Base-by-base conservation (phyloP, 352 stramenopile species). In the Phytophthora vignae region DNA sequence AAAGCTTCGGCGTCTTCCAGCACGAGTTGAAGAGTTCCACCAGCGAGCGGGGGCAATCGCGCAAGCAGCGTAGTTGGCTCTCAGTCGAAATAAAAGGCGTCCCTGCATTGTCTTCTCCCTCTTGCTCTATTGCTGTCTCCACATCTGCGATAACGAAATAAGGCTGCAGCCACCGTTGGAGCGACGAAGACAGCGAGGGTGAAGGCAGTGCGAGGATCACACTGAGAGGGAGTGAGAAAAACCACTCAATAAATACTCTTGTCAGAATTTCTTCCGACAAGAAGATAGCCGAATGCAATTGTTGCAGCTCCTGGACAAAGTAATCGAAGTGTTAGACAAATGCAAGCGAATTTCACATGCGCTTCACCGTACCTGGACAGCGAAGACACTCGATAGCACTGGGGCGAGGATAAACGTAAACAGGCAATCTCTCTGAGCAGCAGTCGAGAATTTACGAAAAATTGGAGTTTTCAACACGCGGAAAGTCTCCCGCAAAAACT, bases 231-330 rank as follows among this genome's bases (percentile, higher is more conserved):
- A 95, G 78, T n/a, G 82, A 82, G 58, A 92, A 95, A 56, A 84
- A 96, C 89, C 89, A 96, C 71, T 93, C 83, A 55, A 96, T 69
- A 73, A 95, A 96, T 68, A 94, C 55, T 60, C 42, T 55, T 19
- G 82, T 84, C 27, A 89, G 75, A 70, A 79, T 75, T 25, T 78
- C 73, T 65, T 74, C 64, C 4, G 77, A 77, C 46, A 95, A 73
- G 57, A 94, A 90, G 40, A 96, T 74, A 3, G 71, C 70, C 14
- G 75, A 66, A 65, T 94, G 86, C 19, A 95, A 61, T 58, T 77
- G 72, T 79, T 88, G 78, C 5, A 96, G 60, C 48, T 91, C 79
- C 86, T 93, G 60, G 14, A 60, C 2, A 74, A 48, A 15, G n/a
- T 22, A 68, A 44, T 42, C 36, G 44, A 66, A 59, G 27, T 36